These are phyloP conservation scores for Gastrolobium bilobum DNA, from an alignment of 306 rosid genomes.

Conservation along the genomic window DNA sequence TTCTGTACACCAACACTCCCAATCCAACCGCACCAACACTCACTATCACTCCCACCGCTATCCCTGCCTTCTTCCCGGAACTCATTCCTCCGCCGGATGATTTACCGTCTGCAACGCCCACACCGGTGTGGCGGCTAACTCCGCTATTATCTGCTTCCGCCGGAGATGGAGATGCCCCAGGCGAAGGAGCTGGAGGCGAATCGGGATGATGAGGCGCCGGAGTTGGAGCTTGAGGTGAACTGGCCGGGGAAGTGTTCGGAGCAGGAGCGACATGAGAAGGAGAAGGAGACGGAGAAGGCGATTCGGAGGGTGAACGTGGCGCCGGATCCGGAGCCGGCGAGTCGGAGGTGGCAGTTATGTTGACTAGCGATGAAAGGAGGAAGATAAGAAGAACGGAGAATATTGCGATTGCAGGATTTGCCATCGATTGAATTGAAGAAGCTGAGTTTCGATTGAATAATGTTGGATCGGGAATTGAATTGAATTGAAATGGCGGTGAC, in stretches of 20 bases:
- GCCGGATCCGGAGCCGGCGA: constrained; percentile 55
- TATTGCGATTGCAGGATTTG: constrained; percentile 39
- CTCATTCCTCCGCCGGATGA: constrained; percentile 74
- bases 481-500: constrained; percentile 23
- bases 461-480: constrained; percentile 53
- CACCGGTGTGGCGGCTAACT: constrained; percentile 28
- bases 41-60: constrained; percentile 72
- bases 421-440: constrained; percentile 55
- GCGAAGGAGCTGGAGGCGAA: constrained; percentile 56
- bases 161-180: constrained; percentile 26
- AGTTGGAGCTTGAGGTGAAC: constrained; percentile 42
- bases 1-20: constrained; percentile 75
- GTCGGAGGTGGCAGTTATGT: constrained; percentile 43
- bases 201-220: constrained; percentile 22
- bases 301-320: constrained; percentile 12
- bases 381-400: constrained; percentile 49
- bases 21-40: constrained; percentile 57
- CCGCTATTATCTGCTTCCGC: constrained; percentile 9
- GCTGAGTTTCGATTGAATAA: constrained; percentile 31
- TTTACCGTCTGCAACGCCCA: not conserved
- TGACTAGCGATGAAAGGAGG: constrained; percentile 43
- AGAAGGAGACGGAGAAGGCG: constrained; percentile 49
- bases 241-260: constrained; percentile 41
- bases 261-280: constrained; percentile 38
- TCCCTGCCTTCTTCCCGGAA: constrained; percentile 79